A percentile compares a stretch with the other conserved stretches of the same genome.
These are phyloP conservation scores for Ettlia oleoabundans DNA, from an alignment of 139 green algal species.

Conservation along the genomic window DNA sequence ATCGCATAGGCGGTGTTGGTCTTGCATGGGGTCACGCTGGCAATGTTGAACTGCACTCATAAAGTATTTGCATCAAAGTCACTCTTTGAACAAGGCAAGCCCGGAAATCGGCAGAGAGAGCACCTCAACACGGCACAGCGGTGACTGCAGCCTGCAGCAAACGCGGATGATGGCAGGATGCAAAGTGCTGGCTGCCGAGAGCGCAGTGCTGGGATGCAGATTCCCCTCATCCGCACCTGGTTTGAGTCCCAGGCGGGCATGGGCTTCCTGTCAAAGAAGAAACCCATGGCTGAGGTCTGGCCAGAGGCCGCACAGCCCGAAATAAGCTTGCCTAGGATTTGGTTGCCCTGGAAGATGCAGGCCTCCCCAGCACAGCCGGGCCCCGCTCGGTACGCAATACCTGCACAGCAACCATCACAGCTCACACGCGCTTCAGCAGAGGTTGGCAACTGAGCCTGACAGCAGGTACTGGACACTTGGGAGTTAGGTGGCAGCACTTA, in stretches of 20 bases:
- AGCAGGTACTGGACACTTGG: too few species aligned
- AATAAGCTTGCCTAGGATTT: conserved; percentile 28
- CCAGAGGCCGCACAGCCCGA: conserved; percentile 1
- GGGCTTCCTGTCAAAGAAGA: neutral
- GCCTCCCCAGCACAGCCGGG: neutral
- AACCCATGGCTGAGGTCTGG: neutral
- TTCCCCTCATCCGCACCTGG: too few species aligned
- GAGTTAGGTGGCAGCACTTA: too few species aligned
- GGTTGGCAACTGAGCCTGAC: too few species aligned
- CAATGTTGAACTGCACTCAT: conserved; percentile 30
- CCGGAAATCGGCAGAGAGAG: neutral
- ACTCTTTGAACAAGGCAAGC: neutral
- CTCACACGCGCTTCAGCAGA: too few species aligned
- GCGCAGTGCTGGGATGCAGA: too few species aligned
- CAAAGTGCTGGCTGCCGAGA: too few species aligned
- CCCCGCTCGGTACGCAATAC: neutral
- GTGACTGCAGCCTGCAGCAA: too few species aligned
- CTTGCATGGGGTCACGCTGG: conserved; percentile 9
- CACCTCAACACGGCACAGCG: too few species aligned
- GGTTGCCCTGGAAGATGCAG: conserved; percentile 39
- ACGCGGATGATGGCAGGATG: too few species aligned
- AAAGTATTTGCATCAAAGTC: too few species aligned
- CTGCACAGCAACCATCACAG: too few species aligned
- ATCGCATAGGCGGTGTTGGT: conserved; percentile 15
- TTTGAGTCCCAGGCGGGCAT: conserved; percentile 39